These are phyloP conservation scores for Dictyostelium discoideum DNA, from an alignment of 78 protist species.

Conservation along the genomic window DNA sequence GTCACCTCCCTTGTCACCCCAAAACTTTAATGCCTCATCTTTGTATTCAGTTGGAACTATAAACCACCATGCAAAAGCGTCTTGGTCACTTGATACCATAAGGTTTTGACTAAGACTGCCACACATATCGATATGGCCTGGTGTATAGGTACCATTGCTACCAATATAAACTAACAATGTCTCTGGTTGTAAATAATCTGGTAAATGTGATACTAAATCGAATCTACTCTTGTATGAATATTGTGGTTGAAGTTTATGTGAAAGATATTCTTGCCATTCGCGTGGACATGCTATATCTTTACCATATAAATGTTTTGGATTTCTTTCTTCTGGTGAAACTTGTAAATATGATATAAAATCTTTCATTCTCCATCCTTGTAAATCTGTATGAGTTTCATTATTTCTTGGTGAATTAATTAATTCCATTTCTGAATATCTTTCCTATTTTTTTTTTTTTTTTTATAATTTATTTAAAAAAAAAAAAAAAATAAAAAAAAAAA, in stretches of 20 bases:
- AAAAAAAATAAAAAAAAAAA: not conserved
- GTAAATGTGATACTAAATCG: constrained; percentile 62
- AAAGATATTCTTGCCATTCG: constrained; percentile 25
- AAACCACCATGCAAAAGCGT: constrained; percentile 55
- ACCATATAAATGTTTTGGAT: constrained; percentile 70
- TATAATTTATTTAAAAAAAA: no score
- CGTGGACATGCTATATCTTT: constrained; percentile 74
- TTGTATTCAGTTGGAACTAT: constrained; percentile 7
- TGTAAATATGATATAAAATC: constrained; percentile 24
- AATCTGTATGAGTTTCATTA: constrained; percentile 45
- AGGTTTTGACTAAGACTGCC: constrained; percentile 70
- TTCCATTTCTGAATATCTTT: not conserved
- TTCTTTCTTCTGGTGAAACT: constrained; percentile 48
- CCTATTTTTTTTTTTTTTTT: not conserved
- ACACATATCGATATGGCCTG: constrained; percentile 67
- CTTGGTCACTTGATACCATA: constrained; percentile 24
- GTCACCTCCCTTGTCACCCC: constrained; percentile 68
- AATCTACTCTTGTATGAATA: not conserved
- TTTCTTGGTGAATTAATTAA: constrained; percentile 37
- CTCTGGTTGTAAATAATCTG: constrained; percentile 44
- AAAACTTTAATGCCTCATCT: constrained; percentile 35
- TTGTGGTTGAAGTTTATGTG: not conserved
- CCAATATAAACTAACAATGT: constrained; percentile 59
- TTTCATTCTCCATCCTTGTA: constrained; percentile 57
- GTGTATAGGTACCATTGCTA: constrained; percentile 77